Conservation (phyloP, 208 protist species). For the Leishmania tarentolae region DNA sequence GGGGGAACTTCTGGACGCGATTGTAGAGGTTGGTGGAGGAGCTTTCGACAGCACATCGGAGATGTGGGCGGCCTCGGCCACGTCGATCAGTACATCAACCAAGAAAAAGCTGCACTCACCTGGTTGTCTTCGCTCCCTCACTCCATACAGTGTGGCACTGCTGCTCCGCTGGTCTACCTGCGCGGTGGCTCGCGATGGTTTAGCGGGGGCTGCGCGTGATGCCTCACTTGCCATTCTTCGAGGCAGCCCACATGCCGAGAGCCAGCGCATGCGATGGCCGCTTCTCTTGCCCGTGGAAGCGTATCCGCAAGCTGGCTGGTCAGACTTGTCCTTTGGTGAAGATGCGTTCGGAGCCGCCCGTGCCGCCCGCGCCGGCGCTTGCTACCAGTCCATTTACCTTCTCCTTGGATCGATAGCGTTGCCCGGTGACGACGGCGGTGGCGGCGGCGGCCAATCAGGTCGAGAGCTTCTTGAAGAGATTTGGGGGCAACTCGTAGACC, state of each 20-base stretch:
- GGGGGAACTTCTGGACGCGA: slow-evolving; percentile 13
- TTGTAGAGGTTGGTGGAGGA: slow-evolving; percentile 6
- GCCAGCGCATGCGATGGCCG: slow-evolving; percentile 6
- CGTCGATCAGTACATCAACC: neutral
- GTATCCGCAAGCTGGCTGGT: slow-evolving; percentile 9
- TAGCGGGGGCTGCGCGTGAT: slow-evolving; percentile 33
- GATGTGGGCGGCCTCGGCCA: neutral
- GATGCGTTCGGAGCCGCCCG: neutral
- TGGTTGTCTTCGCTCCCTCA: slow-evolving; percentile 6
- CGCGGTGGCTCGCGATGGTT: slow-evolving; percentile 24
- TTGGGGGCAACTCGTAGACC: slow-evolving; percentile 22
- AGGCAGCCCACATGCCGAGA: neutral
- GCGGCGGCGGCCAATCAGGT: neutral
- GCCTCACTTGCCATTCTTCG: slow-evolving; percentile 4
- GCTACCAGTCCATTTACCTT: slow-evolving; percentile 32
- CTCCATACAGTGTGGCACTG: slow-evolving; percentile 22
- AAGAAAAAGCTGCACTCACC: too few species aligned
- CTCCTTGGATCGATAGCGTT: slow-evolving; percentile 14
- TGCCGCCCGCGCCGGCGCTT: slow-evolving; percentile 16
- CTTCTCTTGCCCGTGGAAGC: slow-evolving; percentile 30
- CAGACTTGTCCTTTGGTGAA: slow-evolving; percentile 15
- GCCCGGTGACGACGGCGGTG: neutral
- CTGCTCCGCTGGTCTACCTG: slow-evolving; percentile 57
- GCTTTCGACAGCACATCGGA: neutral
- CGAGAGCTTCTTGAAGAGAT: slow-evolving; percentile 4